Evolutionary conservation across 768 basidiomycete species (phyloP), one percentile per base, ranked within the genome.

Genomic region (Lepiota brunneoincarnata): DNA sequence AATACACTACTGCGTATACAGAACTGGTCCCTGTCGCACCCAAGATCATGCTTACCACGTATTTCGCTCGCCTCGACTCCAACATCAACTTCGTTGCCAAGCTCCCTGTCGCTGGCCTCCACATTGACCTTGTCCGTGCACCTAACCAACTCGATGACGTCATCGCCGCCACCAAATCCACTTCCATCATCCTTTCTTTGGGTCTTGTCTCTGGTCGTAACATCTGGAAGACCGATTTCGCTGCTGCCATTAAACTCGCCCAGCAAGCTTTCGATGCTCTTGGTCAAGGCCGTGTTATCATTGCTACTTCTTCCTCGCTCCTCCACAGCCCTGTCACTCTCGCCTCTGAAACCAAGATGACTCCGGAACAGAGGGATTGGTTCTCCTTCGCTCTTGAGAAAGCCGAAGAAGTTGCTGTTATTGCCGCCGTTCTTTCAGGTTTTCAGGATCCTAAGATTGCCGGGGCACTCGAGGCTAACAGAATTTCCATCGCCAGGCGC

Each of bases 301-400:
- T 97, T 64, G 93, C 92, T 36, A 93, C 97, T 37, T 98, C 97
- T 5, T 98, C 97, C 23, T 98, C 97, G 51, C 91, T 99, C 64
- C 85, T 99, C 61, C 97, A 99, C 80, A 98, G 90, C 40, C 97
- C 97, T 34, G 95, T 99, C 68, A 95, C 95, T 48, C 84, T 98
- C 69, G 86, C 86, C 42, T 88, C 87, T 26, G 97, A 99, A 80
- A 91, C 80, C 62, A 91, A 94, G 75, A 80, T 99, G 64, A 89
- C 91, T 31, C 68, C 78, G 17, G 83, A 96, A 70, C 90, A 94
- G 72, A 90, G 86, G 75, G 93, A 96, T 67, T 99, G 97, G 96
- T 93, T 99, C 77, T 91, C 97, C 5, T 99, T 98, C 71, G 97
- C 97, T 49, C 76, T 90, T 56, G 96, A 99, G 81, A 99, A 99